These are phyloP conservation scores for Jimgerdemannia flammicorona DNA, from an alignment of 192 early-diverging fungal species.

Conservation along the genomic window DNA sequence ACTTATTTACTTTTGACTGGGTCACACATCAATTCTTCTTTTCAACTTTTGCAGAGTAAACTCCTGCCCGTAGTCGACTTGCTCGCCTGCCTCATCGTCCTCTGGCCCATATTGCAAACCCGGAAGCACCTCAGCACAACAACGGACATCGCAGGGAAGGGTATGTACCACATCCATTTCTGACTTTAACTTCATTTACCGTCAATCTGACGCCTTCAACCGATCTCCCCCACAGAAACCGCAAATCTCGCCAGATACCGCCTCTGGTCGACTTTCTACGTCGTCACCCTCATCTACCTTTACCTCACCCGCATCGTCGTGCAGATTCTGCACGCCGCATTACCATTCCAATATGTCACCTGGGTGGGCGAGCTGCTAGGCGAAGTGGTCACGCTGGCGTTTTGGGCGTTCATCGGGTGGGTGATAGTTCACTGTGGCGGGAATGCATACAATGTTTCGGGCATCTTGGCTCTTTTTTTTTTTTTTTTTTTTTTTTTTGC, in stretches of 20 bases:
- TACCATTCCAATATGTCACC: conserved; percentile 46
- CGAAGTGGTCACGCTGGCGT: conserved; percentile 41
- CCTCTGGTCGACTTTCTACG: conserved; percentile 51
- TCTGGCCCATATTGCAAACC: conserved; percentile 51
- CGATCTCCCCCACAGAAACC: too few species aligned
- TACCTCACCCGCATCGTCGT: conserved; percentile 49
- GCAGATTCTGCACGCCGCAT: conserved; percentile 34
- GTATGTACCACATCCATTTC: too few species aligned
- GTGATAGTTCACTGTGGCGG: neutral
- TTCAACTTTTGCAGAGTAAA: neutral
- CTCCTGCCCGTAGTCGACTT: too few species aligned
- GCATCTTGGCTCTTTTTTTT: neutral
- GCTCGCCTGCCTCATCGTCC: conserved; percentile 23
- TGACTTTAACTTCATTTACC: too few species aligned
- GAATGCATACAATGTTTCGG: conserved; percentile 4
- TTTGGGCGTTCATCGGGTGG: conserved; percentile 50
- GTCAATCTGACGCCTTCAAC: neutral
- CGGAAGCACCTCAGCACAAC: conserved; percentile 41
- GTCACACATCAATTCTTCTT: too few species aligned
- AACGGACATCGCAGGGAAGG: conserved; percentile 46
- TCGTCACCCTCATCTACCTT: conserved; percentile 46
- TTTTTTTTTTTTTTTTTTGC: conserved; percentile 13
- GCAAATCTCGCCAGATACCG: conserved; percentile 46
- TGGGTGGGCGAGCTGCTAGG: conserved; percentile 47
- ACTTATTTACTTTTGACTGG: too few species aligned